A percentile compares a stretch with the other conserved stretches of the same genome.
Conservation (phyloP, 257 asterid genomes). For the Solanum raphanifolium region DNA sequence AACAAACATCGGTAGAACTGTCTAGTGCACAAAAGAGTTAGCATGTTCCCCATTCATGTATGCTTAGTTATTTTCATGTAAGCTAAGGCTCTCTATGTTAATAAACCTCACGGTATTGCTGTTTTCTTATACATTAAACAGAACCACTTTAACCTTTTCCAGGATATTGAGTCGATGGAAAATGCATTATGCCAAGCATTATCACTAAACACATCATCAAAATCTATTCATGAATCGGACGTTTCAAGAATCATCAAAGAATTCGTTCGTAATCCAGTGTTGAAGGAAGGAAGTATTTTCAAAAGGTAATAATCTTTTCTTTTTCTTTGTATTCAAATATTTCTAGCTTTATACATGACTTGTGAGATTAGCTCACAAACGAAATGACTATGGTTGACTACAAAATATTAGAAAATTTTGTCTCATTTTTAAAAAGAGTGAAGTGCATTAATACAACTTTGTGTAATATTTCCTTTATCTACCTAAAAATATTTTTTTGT, state of each 20-base stretch:
- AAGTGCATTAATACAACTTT: not conserved
- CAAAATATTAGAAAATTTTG: not conserved
- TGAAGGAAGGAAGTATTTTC: not conserved
- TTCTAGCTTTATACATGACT: not conserved
- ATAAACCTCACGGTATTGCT: no score
- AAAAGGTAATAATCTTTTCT: not conserved
- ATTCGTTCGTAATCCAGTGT: not conserved
- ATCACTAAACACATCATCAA: not conserved
- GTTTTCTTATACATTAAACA: no score
- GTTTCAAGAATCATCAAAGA: not conserved
- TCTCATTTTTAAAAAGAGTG: not conserved
- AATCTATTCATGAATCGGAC: not conserved
- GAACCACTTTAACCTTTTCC: not conserved
- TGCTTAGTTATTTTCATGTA: not conserved
- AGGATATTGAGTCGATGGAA: slow-evolving; percentile 14
- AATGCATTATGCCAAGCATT: not conserved
- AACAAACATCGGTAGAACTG: no score
- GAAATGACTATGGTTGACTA: not conserved
- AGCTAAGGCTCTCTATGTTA: not conserved
- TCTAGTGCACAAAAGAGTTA: not conserved
- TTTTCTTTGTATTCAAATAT: not conserved
- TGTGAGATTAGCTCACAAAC: not conserved
- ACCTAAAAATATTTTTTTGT: not conserved
- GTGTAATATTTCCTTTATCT: not conserved
- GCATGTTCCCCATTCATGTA: not conserved